Conservation (phyloP, 78 protist species). For the Tieghemostelium lacteum region DNA sequence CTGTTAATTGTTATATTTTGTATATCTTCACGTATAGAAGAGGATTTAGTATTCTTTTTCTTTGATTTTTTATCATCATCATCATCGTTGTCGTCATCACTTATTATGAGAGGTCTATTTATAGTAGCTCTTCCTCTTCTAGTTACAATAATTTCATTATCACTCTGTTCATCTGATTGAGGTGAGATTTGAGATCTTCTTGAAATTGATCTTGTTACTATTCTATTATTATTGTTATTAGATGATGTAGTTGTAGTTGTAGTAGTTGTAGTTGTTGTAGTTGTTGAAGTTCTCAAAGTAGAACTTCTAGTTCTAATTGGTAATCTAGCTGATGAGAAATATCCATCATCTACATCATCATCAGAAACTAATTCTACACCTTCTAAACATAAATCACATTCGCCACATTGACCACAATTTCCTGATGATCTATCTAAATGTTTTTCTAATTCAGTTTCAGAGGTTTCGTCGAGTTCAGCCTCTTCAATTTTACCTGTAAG, state of each 20-base stretch:
- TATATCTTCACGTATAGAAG: neutral
- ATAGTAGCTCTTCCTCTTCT: neutral
- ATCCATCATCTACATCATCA: constrained; percentile 22
- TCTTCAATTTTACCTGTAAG: neutral
- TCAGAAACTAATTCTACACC: constrained; percentile 26
- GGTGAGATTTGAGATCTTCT: neutral
- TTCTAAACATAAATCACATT: constrained; percentile 43
- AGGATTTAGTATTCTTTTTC: neutral
- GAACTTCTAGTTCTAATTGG: neutral
- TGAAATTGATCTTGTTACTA: neutral
- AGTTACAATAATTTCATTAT: neutral
- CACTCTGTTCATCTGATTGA: neutral
- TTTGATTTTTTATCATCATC: neutral
- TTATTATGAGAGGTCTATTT: neutral
- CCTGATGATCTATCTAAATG: constrained; percentile 10
- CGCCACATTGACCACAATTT: constrained; percentile 66
- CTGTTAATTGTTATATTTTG: no score
- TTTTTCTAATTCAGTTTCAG: constrained; percentile 11
- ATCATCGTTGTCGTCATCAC: constrained; percentile 8
- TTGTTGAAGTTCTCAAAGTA: neutral
- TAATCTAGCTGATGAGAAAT: neutral
- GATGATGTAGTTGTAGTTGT: neutral
- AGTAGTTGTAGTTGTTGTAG: neutral
- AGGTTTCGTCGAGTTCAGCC: neutral
- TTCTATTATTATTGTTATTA: neutral